phyloP scores from a whole-genome alignment of 768 basidiomycete species.

The Suillus subalutaceus region DNA sequence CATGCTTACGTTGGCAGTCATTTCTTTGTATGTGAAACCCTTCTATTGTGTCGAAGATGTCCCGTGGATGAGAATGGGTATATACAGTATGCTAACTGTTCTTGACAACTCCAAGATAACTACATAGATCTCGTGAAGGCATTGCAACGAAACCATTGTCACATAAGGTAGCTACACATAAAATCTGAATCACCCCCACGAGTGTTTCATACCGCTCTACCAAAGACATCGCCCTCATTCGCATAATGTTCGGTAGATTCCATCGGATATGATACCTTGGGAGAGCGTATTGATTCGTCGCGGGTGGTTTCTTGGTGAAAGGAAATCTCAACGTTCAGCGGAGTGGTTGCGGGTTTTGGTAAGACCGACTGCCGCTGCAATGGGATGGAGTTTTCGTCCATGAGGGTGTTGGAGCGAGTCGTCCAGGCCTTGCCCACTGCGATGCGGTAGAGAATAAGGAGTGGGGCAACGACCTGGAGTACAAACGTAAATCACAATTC shows the following conservation, averaged over 20 bases:
- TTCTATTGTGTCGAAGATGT: neutral
- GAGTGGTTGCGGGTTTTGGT: conserved; percentile 1
- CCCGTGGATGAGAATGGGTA: neutral
- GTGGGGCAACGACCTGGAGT: conserved; percentile 47
- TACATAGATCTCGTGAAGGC: neutral
- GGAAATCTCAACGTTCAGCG: conserved; percentile 1
- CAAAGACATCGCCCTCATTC: neutral
- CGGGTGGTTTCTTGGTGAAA: neutral
- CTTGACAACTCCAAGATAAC: neutral
- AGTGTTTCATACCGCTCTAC: neutral
- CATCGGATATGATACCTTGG: neutral
- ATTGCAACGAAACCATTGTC: neutral
- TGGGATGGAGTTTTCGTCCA: conserved; percentile 9
- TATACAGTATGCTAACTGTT: neutral
- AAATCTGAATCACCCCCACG: neutral
- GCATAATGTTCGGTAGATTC: neutral
- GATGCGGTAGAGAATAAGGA: conserved; percentile 52
- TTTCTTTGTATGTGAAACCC: neutral
- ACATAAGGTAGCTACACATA: neutral
- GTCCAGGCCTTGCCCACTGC: conserved; percentile 49
- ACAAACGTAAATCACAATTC: neutral
- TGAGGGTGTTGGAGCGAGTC: conserved; percentile 18
- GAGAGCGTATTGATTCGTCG: neutral
- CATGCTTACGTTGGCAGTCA: neutral
- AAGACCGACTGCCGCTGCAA: conserved; percentile 14